Percentiles rank a stretch among this genome's conserved stretches.
These are phyloP conservation scores for Zymoseptoria crescenta DNA, from an alignment of 2,329 filamentous ascomycete species.

Conservation along the genomic window DNA sequence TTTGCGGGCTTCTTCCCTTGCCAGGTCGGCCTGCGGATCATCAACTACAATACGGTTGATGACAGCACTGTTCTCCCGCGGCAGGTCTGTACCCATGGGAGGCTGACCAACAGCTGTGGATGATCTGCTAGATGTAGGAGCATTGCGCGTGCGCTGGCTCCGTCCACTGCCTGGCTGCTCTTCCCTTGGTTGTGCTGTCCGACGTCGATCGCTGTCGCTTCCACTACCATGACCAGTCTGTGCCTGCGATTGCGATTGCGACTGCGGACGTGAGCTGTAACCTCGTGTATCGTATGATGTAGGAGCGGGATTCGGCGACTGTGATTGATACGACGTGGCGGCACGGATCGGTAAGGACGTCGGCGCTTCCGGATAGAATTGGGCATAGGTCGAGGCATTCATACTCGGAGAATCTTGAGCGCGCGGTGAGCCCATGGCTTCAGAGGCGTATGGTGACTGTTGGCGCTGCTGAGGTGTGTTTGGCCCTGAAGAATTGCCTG, in stretches of 20 bases:
- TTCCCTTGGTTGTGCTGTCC: slow-evolving; percentile 37
- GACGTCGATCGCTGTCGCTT: slow-evolving; percentile 33
- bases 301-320: slow-evolving; percentile 16
- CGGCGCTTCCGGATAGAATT: slow-evolving; percentile 38
- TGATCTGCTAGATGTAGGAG: slow-evolving; percentile 37
- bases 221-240: slow-evolving; percentile 36
- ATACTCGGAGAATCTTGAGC: slow-evolving; percentile 47
- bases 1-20: slow-evolving; percentile 62
- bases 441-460: slow-evolving; percentile 27
- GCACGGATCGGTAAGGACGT: slow-evolving; percentile 22
- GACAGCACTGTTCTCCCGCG: slow-evolving; percentile 70
- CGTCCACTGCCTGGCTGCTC: slow-evolving; percentile 37
- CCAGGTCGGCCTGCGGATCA: slow-evolving; percentile 65
- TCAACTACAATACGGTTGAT: slow-evolving; percentile 70
- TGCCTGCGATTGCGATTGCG: slow-evolving; percentile 28
- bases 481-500: slow-evolving; percentile 33
- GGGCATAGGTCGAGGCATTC: slow-evolving; percentile 72
- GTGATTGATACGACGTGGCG: slow-evolving; percentile 12
- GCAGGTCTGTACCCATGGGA: slow-evolving; percentile 47
- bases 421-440: slow-evolving; percentile 40
- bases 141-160: slow-evolving; percentile 30
- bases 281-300: slow-evolving; percentile 20
- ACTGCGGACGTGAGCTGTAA: slow-evolving; percentile 17
- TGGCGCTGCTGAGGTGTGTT: slow-evolving; percentile 34
- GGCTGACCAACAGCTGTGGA: slow-evolving; percentile 46